phyloP scores from a whole-genome alignment of 2,329 filamentous ascomycete species.

The Diatrype stigma region DNA sequence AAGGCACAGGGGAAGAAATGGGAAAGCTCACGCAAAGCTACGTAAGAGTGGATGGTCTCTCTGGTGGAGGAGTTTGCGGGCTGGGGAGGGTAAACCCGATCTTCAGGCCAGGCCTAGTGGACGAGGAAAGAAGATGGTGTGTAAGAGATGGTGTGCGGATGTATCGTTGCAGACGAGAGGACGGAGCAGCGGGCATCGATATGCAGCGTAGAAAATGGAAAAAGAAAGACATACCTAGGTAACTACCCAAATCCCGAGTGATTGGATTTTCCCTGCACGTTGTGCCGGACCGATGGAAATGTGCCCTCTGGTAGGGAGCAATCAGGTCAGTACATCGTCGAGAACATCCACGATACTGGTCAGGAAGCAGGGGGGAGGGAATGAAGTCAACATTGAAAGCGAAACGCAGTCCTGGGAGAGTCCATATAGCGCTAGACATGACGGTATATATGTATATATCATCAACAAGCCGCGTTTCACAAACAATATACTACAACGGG shows the following conservation, averaged over 20 bases:
- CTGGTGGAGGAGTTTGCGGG: conserved; percentile 28
- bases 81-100: conserved; percentile 28
- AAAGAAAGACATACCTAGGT: conserved; percentile 25
- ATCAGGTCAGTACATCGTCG: conserved; percentile 7
- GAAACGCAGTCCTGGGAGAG: not conserved
- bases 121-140: conserved; percentile 23
- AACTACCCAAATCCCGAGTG: conserved; percentile 25
- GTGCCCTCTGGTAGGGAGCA: conserved; percentile 10
- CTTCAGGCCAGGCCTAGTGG: conserved; percentile 24
- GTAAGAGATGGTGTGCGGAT: conserved; percentile 25
- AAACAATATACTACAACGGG: conserved; percentile 12
- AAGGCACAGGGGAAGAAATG: conserved; percentile 27
- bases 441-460: conserved; percentile 12
- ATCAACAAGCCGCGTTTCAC: conserved; percentile 10
- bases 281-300: conserved; percentile 25
- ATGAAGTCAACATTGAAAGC: not conserved
- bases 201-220: conserved; percentile 14
- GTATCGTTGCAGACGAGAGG: conserved; percentile 31
- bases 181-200: conserved; percentile 16
- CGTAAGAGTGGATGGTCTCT: conserved; percentile 26
- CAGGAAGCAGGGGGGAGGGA: not conserved
- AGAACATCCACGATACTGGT: not conserved
- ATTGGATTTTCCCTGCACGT: conserved; percentile 25
- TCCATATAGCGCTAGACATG: not conserved
- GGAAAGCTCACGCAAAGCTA: conserved; percentile 28